Base-by-base conservation (phyloP, 208 protist species). In the Vickermania ingenoplastis region DNA sequence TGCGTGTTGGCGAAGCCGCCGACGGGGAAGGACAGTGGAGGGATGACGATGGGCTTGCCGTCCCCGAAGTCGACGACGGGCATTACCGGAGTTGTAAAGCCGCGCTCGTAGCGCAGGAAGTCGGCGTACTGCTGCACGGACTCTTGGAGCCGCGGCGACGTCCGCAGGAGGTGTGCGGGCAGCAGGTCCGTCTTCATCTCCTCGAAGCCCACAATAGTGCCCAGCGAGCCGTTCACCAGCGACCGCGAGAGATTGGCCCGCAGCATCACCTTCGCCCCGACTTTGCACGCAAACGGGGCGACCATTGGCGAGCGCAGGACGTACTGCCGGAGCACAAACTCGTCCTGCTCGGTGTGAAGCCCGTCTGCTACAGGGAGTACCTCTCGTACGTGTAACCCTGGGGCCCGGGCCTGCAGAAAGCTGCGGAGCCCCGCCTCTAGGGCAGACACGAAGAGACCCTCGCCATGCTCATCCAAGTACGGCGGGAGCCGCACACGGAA, bases 201-300 rank as follows among this genome's bases (percentile, higher is more conserved):
- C 26, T 65, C 69, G 62, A 96, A 96, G 22, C 71, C 83, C 2
- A 94, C 80, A 21, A 96, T 85, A 26, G 82, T 86, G 50, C 90
- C 90, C 45, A 92, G 54, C 41, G 79, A 87, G 48, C 90, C 90
- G 65, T 96, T 94, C 3, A 94, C 90, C 27, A 94, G 72, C 26
- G 63, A 67, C 0, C 67, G 72, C 0, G 71, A 65, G 14, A 96
- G 65, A 51, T 96, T 96, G 1, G 72, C 66, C 36, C 83, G 75
- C 25, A 94, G 73, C 87, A 96, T 92, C 50, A 96, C 90, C 2
- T 76, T 76, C 11, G 81, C 81, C 2, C 89, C 89, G 3, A 83
- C 55, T 53, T 92, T 91, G 1, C 93, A 67, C 3, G 41, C 24
- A 25, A 94, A 61, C 45, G 79, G 61, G 3, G 49, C 41, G 7